Evolutionary conservation across 1,139 yeast species (phyloP).

Genomic region (Pneumocystis murina): DNA sequence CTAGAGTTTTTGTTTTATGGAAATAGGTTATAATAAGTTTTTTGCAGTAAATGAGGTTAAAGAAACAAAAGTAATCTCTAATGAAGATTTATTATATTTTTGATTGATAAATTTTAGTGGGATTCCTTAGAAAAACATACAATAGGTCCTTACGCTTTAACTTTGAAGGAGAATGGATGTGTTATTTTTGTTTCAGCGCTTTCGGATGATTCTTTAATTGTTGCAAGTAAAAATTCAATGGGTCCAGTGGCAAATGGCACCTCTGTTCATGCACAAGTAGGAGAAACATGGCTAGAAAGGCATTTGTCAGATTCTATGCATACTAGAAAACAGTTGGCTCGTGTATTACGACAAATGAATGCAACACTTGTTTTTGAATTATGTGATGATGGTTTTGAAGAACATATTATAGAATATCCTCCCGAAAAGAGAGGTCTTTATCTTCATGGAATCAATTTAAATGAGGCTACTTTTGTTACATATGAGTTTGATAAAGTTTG

Average conservation of each 20-base stretch:
- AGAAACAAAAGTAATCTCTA: constrained; percentile 28
- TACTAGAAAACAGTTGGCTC: constrained; percentile 39
- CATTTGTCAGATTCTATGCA: constrained; percentile 36
- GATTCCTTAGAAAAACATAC: constrained; percentile 34
- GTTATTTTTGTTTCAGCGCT: constrained; percentile 71
- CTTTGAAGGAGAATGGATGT: constrained; percentile 88
- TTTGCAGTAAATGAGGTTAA: constrained; percentile 62
- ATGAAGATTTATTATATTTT: background rate
- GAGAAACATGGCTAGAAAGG: constrained; percentile 40
- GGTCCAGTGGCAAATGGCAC: constrained; percentile 43
- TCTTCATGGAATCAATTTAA: constrained; percentile 72
- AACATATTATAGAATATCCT: constrained; percentile 71
- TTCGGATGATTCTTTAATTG: constrained; percentile 44
- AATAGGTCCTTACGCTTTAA: constrained; percentile 62
- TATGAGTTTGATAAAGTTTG: constrained; percentile 45
- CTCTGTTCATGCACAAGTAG: constrained; percentile 24
- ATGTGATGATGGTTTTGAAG: constrained; percentile 89
- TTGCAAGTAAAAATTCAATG: constrained; percentile 77
- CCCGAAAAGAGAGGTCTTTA: constrained; percentile 63
- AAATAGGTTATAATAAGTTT: constrained; percentile 57
- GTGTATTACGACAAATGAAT: constrained; percentile 34
- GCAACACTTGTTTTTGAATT: constrained; percentile 82
- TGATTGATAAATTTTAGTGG: constrained; percentile 20
- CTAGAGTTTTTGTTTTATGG: background rate
- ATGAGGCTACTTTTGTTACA: constrained; percentile 49